Base-by-base conservation (phyloP, 1,284 basidiomycete species). In the Pseudozyma sp. region DNA sequence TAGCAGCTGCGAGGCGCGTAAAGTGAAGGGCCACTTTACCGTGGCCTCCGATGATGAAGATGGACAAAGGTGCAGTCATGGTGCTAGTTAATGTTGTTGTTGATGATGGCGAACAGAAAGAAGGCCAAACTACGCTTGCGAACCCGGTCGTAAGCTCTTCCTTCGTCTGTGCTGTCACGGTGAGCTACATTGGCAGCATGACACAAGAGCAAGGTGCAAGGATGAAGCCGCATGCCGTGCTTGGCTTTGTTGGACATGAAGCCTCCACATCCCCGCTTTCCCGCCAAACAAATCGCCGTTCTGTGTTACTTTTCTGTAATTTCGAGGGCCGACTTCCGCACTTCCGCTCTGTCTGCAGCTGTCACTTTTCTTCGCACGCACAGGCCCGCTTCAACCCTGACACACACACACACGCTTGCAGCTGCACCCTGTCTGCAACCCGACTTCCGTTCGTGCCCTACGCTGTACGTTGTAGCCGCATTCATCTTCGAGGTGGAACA, bases 21-120 rank as follows among this genome's bases (percentile, higher is more conserved):
- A 81, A 78, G 49, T 67, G 63, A 11, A 78, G 69, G 0, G 77
- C 77, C n/a, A 81, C 79, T 51, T 67, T 71, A 52, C 79, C 79
- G 47, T 80, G 74, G 21, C 78, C 78, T 19, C 76, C 76, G 19
- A 80, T 50, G 54, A 80, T 47, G 25, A 80, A 80, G 68, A 80
- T 74, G 19, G 64, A 71, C 10, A 75, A 61, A 16, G 68, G 50
- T 12, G 54, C 50, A 45, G 54, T 47, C 3, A 60, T 35, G 65
- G 68, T 73, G 19, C 12, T 64, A 40, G 14, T 35, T 21, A 12
- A 39, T n/a, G 25, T 31, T 53, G 49, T 54, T 47, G 8, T 60
- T 35, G 65, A 73, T 73, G 19, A 16, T 64, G 45, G 14, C 34
- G 35, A 13, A 34, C 18, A 2, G 25, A 38, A 16, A 14, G 25